phyloP scores from a whole-genome alignment of 106 monocot genomes.

The Cymbidium sinense region DNA sequence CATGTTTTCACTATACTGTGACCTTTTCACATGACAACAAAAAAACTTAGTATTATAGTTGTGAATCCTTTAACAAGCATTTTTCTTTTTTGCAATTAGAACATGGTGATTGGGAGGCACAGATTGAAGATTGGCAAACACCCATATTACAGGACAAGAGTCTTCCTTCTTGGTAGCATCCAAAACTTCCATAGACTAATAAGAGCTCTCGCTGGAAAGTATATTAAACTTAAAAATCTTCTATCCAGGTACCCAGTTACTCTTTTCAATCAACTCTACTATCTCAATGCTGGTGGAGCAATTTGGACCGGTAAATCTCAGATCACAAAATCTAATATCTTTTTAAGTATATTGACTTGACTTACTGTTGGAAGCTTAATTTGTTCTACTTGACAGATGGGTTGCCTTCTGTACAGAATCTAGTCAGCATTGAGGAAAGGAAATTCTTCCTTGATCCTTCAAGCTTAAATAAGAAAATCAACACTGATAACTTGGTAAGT shows the following conservation, averaged over 20 bases:
- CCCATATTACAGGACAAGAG: slow-evolving; percentile 74
- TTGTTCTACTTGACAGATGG: slow-evolving; percentile 52
- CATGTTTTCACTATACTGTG: no score
- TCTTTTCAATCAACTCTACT: slow-evolving; percentile 96
- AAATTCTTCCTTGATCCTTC: slow-evolving; percentile 57
- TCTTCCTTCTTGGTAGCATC: slow-evolving; percentile 81
- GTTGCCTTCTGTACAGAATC: slow-evolving; percentile 49
- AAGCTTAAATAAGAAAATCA: slow-evolving; percentile 9
- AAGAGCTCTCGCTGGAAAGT: neutral
- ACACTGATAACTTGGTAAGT: neutral
- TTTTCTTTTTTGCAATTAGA: slow-evolving; percentile 1
- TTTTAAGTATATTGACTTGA: neutral
- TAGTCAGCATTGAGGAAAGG: slow-evolving; percentile 41
- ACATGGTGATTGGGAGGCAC: slow-evolving; percentile 49
- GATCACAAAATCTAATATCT: neutral
- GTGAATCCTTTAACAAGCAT: neutral
- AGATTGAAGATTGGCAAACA: slow-evolving; percentile 96
- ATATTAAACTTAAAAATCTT: neutral
- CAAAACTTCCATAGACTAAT: neutral
- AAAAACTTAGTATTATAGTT: no score
- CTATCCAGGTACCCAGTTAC: slow-evolving; percentile 71
- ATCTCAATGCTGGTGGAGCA: slow-evolving; percentile 93
- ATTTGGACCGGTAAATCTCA: slow-evolving; percentile 85
- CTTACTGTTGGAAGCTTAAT: neutral
- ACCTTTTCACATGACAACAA: no score